Percentiles rank a stretch among this genome's conserved stretches.
phyloP scores from a whole-genome alignment of 805 yeast species.

The Alloascoidea africana region DNA sequence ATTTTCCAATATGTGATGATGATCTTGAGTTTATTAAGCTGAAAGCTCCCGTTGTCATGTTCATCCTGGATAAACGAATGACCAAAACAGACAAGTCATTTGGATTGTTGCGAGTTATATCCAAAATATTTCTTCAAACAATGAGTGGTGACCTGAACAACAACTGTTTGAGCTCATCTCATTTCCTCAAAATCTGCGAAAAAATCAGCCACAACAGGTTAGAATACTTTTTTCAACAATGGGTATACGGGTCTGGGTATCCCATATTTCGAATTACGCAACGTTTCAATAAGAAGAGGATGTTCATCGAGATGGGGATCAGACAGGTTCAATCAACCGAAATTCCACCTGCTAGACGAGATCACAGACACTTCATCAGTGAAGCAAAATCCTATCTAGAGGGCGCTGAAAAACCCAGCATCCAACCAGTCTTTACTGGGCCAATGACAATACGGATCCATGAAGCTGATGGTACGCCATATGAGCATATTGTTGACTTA shows the following conservation, averaged over 20 bases:
- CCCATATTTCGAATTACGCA: conserved; percentile 86
- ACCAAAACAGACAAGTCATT: conserved; percentile 91
- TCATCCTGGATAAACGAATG: conserved; percentile 81
- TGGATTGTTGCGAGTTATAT: conserved; percentile 82
- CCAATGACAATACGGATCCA: conserved; percentile 96
- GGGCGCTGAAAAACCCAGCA: conserved; percentile 6
- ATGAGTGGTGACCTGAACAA: conserved; percentile 87
- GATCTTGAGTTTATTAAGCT: conserved; percentile 58
- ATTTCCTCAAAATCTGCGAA: conserved; percentile 89
- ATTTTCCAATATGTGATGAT: conserved; percentile 44
- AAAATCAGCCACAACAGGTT: conserved; percentile 79
- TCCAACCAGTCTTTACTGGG: conserved; percentile 41
- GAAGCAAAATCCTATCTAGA: conserved; percentile 19
- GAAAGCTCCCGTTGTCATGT: conserved; percentile 77
- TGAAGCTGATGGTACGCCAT: conserved; percentile 97
- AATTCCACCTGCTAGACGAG: conserved; percentile 19
- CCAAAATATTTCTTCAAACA: conserved; percentile 82
- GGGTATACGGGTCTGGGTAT: conserved; percentile 83
- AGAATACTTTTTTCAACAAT: conserved; percentile 76
- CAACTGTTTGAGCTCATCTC: conserved; percentile 63
- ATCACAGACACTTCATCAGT: conserved; percentile 21
- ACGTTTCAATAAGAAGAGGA: conserved; percentile 82
- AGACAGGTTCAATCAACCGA: conserved; percentile 75
- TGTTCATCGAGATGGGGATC: conserved; percentile 88
- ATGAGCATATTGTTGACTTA: conserved; percentile 89